Percentiles rank a stretch among this genome's conserved stretches.
These are phyloP conservation scores for Pythium diclinum DNA, from an alignment of 352 stramenopile genomes.

Conservation along the genomic window DNA sequence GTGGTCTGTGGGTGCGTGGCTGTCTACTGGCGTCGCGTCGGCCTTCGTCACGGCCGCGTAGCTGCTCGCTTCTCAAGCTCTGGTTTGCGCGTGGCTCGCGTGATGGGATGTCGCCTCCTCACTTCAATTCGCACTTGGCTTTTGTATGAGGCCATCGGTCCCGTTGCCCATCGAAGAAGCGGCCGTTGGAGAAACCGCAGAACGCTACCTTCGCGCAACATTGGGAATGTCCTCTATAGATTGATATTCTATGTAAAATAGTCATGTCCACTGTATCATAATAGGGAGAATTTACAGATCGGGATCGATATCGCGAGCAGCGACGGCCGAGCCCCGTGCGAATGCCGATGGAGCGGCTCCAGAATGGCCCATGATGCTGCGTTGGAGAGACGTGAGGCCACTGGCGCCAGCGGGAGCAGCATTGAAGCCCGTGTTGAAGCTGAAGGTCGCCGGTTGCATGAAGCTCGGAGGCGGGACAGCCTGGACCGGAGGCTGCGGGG, in stretches of 20 bases:
- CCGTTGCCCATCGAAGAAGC: conserved; percentile 6
- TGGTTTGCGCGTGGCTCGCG: not conserved
- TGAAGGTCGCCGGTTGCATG: conserved; percentile 71
- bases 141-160: conserved; percentile 18
- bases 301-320: conserved; percentile 43
- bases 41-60: not conserved
- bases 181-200: conserved; percentile 27
- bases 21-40: not conserved
- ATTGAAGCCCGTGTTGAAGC: conserved; percentile 30
- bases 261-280: conserved; percentile 18
- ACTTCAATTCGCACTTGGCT: conserved; percentile 24
- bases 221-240: conserved; percentile 6
- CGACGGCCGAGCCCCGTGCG: not conserved
- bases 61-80: not conserved
- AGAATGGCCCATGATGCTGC: conserved; percentile 13
- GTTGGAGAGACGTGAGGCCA: conserved; percentile 25
- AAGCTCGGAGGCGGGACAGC: conserved; percentile 30
- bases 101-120: conserved; percentile 6
- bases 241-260: not conserved
- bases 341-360: not conserved
- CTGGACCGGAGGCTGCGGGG: conserved; percentile 24
- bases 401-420: not conserved
- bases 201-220: conserved; percentile 29
- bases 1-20: not conserved
- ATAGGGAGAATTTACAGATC: conserved; percentile 45